A percentile compares a stretch with the other conserved stretches of the same genome.
Evolutionary conservation across 2,329 filamentous ascomycete species (phyloP).

Genomic region (Aspergillus novofumigatus): DNA sequence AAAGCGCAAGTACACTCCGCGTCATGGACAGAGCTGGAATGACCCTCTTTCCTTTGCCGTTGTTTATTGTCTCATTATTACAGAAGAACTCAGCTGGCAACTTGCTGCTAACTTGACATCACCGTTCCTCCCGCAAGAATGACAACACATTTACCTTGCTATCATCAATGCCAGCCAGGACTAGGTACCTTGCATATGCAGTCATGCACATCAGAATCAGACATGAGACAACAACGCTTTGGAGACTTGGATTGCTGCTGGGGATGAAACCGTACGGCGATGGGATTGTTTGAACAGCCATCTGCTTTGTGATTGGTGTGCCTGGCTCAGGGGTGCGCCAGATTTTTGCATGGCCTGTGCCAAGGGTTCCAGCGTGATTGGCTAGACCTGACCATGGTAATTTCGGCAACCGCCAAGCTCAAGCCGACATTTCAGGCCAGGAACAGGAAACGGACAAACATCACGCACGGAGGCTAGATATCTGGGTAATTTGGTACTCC

Average conservation of each 20-base stretch:
- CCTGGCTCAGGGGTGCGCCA: constrained; percentile 20
- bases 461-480: background rate
- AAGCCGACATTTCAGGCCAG: constrained; percentile 16
- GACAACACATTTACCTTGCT: background rate
- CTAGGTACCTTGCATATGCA: background rate
- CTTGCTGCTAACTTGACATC: background rate
- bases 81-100: background rate
- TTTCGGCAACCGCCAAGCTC: constrained; percentile 24
- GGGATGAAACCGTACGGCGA: constrained; percentile 11
- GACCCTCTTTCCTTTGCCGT: background rate
- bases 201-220: constrained; percentile 6
- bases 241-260: background rate
- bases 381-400: constrained; percentile 16
- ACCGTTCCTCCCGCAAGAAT: background rate
- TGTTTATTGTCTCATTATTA: background rate
- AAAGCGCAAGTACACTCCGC: background rate
- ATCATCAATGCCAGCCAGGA: background rate
- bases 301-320: constrained; percentile 26
- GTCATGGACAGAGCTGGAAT: no score
- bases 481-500: background rate
- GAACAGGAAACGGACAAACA: constrained; percentile 15
- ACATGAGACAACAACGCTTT: constrained; percentile 15
- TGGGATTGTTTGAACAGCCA: constrained; percentile 9
- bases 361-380: constrained; percentile 17
- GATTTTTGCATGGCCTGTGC: constrained; percentile 7